Percentiles rank a stretch among this genome's conserved stretches.
These are phyloP conservation scores for Spinacia oleracea DNA, from an alignment of 179 eudicot species.

Conservation along the genomic window DNA sequence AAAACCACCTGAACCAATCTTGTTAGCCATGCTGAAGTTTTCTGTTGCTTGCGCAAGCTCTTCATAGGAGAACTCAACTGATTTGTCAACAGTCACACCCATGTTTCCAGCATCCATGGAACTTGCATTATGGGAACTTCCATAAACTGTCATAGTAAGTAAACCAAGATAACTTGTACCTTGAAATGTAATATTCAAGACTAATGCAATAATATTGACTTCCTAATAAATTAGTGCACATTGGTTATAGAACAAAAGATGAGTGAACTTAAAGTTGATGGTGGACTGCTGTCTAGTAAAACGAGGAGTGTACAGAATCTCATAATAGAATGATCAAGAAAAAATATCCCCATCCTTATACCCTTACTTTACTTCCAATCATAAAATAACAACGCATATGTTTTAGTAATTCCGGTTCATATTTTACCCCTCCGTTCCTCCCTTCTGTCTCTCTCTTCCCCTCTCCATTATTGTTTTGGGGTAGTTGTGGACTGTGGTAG, in stretches of 20 bases:
- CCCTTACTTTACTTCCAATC: neutral
- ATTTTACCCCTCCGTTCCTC: neutral
- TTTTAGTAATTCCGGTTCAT: neutral
- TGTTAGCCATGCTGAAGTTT: conserved; percentile 41
- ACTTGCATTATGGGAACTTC: conserved; percentile 23
- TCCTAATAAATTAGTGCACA: neutral
- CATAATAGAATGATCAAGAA: neutral
- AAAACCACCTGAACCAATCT: conserved; percentile 57
- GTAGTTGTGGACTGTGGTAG: neutral
- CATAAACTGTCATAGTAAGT: conserved; percentile 25
- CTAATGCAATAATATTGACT: neutral
- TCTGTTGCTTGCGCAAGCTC: conserved; percentile 68
- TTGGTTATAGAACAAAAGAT: neutral
- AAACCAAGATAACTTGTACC: conserved; percentile 12
- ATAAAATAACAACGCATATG: neutral
- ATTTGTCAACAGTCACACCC: conserved; percentile 66
- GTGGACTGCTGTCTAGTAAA: neutral
- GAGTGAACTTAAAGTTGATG: neutral
- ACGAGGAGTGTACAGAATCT: neutral
- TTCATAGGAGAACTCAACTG: conserved; percentile 71
- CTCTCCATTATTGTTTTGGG: neutral
- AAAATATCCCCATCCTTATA: neutral
- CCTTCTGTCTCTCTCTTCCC: neutral
- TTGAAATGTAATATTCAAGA: conserved; percentile 4
- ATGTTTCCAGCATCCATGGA: conserved; percentile 24